phyloP scores from a whole-genome alignment of 805 yeast species.

The Ogataea ganodermae region DNA sequence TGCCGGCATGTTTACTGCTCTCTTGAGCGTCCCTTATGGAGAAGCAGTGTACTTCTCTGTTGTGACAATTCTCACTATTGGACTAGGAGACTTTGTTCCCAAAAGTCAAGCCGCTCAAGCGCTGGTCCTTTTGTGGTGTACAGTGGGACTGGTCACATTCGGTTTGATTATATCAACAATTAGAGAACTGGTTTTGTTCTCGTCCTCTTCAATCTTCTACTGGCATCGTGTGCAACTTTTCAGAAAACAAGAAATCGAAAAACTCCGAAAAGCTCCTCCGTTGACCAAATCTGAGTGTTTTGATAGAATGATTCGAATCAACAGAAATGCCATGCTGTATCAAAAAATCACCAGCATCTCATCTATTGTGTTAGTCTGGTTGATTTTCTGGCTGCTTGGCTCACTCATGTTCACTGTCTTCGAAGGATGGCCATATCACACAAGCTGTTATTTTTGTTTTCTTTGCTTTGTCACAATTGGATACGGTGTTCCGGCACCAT shows the following conservation, averaged over 20 bases:
- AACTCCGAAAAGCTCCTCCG: conserved; percentile 17
- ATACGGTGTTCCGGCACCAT: conserved; percentile 75
- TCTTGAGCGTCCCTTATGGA: conserved; percentile 56
- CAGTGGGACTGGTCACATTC: conserved; percentile 68
- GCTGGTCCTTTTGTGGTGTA: conserved; percentile 60
- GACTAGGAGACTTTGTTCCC: conserved; percentile 76
- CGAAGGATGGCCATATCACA: conserved; percentile 74
- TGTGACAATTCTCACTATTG: conserved; percentile 76
- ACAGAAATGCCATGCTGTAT: conserved; percentile 40
- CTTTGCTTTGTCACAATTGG: conserved; percentile 80
- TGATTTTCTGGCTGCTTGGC: conserved; percentile 71
- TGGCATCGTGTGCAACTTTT: conserved; percentile 63
- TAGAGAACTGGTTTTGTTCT: conserved; percentile 60
- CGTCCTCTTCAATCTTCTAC: conserved; percentile 61
- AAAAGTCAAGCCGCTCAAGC: conserved; percentile 53
- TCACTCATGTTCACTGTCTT: conserved; percentile 59
- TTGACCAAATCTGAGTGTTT: conserved; percentile 52
- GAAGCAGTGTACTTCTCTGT: conserved; percentile 71
- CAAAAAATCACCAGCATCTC: conserved; percentile 44
- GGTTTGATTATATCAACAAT: conserved; percentile 76
- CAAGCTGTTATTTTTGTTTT: conserved; percentile 74
- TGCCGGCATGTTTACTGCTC: conserved; percentile 53
- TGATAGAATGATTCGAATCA: conserved; percentile 53
- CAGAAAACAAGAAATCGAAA: conserved; percentile 40
- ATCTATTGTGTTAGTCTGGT: conserved; percentile 45